Evolutionary conservation across 768 basidiomycete species (phyloP).

Genomic region (Suillus spraguei): DNA sequence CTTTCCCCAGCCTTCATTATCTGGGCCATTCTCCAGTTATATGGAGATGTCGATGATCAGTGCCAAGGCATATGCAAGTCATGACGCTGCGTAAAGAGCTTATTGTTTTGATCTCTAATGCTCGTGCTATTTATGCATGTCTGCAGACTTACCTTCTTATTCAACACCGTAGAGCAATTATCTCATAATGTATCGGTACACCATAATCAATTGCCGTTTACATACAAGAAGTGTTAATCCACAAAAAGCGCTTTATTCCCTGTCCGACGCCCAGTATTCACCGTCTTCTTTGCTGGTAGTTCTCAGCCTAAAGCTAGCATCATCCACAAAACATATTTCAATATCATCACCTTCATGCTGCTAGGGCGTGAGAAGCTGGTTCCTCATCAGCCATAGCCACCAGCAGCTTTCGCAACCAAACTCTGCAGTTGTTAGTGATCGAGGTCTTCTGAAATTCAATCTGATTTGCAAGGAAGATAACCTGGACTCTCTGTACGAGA

Average conservation of each 20-base stretch:
- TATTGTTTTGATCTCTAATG: background rate
- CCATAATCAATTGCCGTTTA: background rate
- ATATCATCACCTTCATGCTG: background rate
- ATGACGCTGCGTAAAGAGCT: background rate
- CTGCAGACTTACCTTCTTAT: background rate
- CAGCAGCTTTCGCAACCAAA: constrained; percentile 20
- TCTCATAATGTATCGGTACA: background rate
- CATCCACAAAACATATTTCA: background rate
- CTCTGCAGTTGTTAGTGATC: constrained; percentile 19
- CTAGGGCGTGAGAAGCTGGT: background rate
- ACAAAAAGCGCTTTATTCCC: background rate
- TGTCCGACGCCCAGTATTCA: background rate
- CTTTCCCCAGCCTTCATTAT: background rate
- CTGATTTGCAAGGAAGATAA: constrained; percentile 14
- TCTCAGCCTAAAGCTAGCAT: background rate
- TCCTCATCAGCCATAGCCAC: constrained; percentile 18
- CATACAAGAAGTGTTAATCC: background rate
- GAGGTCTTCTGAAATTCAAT: constrained; percentile 18
- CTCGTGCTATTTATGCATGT: background rate
- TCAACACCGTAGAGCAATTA: background rate
- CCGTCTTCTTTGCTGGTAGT: background rate
- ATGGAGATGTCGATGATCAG: background rate
- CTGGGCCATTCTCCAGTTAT: background rate
- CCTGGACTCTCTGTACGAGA: constrained; percentile 15
- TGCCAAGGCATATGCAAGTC: background rate